A percentile compares a stretch with the other conserved stretches of the same genome.
These are phyloP conservation scores for Lactifluus piperatus DNA, from an alignment of 768 basidiomycete species.

Conservation along the genomic window DNA sequence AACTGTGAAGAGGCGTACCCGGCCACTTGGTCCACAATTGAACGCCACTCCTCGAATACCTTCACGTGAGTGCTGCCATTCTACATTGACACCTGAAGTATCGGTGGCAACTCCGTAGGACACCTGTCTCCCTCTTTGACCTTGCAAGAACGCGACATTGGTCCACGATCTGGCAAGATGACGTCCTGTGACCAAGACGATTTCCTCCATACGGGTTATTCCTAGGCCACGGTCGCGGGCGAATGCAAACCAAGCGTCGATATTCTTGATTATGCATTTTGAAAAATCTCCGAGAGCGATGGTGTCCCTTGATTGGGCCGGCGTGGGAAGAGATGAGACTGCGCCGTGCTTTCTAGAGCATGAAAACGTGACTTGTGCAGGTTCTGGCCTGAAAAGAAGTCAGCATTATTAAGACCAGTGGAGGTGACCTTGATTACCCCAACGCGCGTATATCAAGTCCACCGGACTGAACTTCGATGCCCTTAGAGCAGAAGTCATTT, in stretches of 20 bases:
- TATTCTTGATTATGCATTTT: not conserved
- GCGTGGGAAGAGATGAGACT: not conserved
- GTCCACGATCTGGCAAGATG: too few relatives aligned
- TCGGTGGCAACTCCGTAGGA: too few relatives aligned
- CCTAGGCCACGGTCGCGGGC: too few relatives aligned
- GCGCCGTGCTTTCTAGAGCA: not conserved
- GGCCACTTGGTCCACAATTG: too few relatives aligned
- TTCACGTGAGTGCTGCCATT: too few relatives aligned
- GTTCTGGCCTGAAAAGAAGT: not conserved
- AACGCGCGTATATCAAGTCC: not conserved
- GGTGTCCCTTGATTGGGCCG: not conserved
- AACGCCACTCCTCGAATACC: too few relatives aligned
- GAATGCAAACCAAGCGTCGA: not conserved
- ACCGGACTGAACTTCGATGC: not conserved
- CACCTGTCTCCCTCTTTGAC: too few relatives aligned
- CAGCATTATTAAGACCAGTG: not conserved
- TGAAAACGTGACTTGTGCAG: not conserved
- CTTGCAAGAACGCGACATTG: too few relatives aligned
- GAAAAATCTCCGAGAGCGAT: not conserved
- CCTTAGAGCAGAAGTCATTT: not conserved
- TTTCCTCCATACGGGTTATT: too few relatives aligned
- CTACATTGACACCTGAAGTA: too few relatives aligned
- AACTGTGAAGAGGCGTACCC: too few relatives aligned
- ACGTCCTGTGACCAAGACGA: too few relatives aligned
- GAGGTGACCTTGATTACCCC: not conserved